A percentile compares a stretch with the other conserved stretches of the same genome.
Conservation (phyloP, 73 alveolate species). For the Tetrahymena thermophila region DNA sequence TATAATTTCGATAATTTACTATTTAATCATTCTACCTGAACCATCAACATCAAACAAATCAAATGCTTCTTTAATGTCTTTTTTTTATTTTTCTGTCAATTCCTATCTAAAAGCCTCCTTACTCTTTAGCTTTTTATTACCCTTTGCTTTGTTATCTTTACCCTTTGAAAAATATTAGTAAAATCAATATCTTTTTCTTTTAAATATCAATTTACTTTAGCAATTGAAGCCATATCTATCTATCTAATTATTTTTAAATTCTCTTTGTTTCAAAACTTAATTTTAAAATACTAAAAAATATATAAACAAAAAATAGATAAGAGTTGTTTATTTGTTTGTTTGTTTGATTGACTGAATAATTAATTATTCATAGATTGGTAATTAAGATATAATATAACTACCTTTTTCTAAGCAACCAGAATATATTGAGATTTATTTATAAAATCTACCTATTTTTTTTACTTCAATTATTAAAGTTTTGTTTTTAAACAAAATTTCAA, state of each 20-base stretch:
- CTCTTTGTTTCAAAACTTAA: background rate
- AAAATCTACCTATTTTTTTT: too few relatives aligned
- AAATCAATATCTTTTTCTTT: background rate
- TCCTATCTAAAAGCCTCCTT: conserved; percentile 35
- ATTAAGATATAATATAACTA: background rate
- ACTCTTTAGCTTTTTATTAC: background rate
- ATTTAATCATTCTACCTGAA: conserved; percentile 18
- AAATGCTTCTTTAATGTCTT: conserved; percentile 58
- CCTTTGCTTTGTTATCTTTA: background rate
- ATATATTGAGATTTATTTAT: background rate
- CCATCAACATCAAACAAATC: conserved; percentile 57
- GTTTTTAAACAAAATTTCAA: too few relatives aligned
- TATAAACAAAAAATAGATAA: too few relatives aligned
- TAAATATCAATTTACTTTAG: background rate
- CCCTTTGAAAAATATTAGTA: background rate
- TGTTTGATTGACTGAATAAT: too few relatives aligned
- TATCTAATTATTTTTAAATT: background rate
- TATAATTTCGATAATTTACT: background rate
- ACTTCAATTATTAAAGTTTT: too few relatives aligned
- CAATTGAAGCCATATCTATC: background rate
- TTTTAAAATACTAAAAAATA: too few relatives aligned
- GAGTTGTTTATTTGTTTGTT: too few relatives aligned
- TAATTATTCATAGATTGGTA: background rate
- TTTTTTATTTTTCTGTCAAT: conserved; percentile 41
- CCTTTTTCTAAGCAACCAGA: background rate